Evolutionary conservation across 805 yeast genomes (phyloP), one percentile per base, ranked within the genome.

Genomic region (Metschnikowia noctiluminum): DNA sequence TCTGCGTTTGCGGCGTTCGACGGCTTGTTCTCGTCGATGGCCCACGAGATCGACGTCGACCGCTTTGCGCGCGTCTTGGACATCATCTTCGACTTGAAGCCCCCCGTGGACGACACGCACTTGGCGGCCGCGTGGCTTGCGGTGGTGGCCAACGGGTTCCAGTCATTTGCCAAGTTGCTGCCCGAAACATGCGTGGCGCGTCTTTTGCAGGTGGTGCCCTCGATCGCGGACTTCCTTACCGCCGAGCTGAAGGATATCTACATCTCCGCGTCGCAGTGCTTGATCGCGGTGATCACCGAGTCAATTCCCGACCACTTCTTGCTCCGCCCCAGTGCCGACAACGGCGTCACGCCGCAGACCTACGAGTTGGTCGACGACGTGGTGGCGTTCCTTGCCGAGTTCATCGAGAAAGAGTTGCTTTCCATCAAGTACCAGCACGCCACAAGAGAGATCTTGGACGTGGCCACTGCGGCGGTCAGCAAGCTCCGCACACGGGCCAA

Each of bases 81-180:
- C 57, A 79, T 87, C 40, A 81, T 94, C 39, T 79, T 88, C 57
- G 87, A 86, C 52, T 74, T 91, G 61, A 84, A 83, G 56, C 99
- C 99, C 5, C 77, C 96, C 1, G 64, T 79, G 21, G 86, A 84
- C 57, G 98, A 94, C 62, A 76, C 85, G 30, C 91, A 89, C 64
- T 76, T 94, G 56, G 89, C 92, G 2, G 96, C 96, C 12, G 80
- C 97, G 11, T 94, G 99, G 99, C 77, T 90, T 38, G 96, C 97
- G 1, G 96, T 91, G 16, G 79, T 92, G 40, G 94, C 97, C 8
- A 90, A 89, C 60, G 96, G 92, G 41, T 78, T 70, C 51, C 74
- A 69, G 58, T 60, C 69, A 43, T 73, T 63, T 56, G 62, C 73
- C 28, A 44, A 48, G 28, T 62, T 71, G 51, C 62, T 69, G 44